These are phyloP conservation scores for Endocalyx cinctus DNA, from an alignment of 2,329 filamentous ascomycete genomes.

Conservation along the genomic window DNA sequence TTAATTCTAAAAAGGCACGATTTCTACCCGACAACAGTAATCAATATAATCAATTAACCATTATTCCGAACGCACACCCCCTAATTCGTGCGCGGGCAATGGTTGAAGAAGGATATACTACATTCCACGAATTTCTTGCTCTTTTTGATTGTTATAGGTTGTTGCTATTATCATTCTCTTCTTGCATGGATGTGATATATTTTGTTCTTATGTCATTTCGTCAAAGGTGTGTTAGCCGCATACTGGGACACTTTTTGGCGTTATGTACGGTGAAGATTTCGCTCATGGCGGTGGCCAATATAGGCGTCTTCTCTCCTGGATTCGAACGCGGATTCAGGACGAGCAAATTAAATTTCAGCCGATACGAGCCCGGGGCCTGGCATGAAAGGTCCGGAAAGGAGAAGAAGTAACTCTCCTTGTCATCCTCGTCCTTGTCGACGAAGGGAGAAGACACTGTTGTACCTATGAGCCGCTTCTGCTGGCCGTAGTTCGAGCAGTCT, in stretches of 20 bases:
- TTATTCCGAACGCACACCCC: too few relatives aligned
- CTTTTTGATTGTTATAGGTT: constrained; percentile 21
- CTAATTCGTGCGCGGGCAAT: too few relatives aligned
- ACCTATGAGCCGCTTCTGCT: constrained; percentile 74
- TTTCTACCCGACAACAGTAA: too few relatives aligned
- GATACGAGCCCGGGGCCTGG: constrained; percentile 70
- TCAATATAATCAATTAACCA: too few relatives aligned
- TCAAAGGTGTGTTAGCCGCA: constrained; percentile 71
- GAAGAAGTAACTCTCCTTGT: constrained; percentile 75
- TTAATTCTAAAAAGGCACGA: too few relatives aligned
- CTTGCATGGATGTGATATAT: constrained; percentile 84
- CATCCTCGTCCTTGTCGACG: constrained; percentile 68
- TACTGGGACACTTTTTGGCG: constrained; percentile 81
- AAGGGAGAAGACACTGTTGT: constrained; percentile 74
- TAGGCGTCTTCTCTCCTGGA: constrained; percentile 47
- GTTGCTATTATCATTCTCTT: constrained; percentile 65
- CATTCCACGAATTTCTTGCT: constrained; percentile 21
- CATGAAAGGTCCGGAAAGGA: constrained; percentile 80
- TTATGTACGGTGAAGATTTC: constrained; percentile 76
- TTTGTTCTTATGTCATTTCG: constrained; percentile 70
- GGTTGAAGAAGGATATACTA: too few relatives aligned
- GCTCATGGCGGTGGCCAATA: constrained; percentile 53
- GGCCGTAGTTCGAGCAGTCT: constrained; percentile 68
- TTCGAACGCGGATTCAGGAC: constrained; percentile 62
- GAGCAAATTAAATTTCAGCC: constrained; percentile 69